phyloP scores from a whole-genome alignment of 2,329 filamentous ascomycete species.

The Epichloe glyceriae region DNA sequence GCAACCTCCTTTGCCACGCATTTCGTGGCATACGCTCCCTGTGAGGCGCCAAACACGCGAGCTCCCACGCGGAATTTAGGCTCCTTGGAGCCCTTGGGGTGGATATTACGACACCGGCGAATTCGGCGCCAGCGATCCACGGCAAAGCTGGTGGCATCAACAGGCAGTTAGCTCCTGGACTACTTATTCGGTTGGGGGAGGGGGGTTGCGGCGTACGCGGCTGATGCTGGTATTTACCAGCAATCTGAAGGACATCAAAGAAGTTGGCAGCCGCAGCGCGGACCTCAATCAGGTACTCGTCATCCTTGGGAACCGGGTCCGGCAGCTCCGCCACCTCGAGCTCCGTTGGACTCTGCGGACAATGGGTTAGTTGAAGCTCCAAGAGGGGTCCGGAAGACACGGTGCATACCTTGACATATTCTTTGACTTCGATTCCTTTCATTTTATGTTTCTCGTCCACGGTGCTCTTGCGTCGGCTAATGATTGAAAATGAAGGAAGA shows the following conservation, averaged over 20 bases:
- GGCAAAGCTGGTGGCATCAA: constrained; percentile 45
- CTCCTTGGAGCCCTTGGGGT: constrained; percentile 37
- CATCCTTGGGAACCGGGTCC: constrained; percentile 54
- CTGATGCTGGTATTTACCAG: constrained; percentile 90
- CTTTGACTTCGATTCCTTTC: constrained; percentile 5
- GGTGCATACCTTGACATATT: constrained; percentile 6
- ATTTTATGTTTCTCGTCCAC: not conserved
- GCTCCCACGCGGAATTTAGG: constrained; percentile 64
- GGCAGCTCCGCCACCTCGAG: constrained; percentile 64
- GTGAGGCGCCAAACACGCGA: constrained; percentile 72
- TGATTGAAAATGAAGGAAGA: not conserved
- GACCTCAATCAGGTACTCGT: constrained; percentile 79
- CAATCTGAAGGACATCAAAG: constrained; percentile 91
- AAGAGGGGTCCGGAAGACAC: not conserved
- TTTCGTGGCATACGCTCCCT: constrained; percentile 76
- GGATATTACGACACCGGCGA: constrained; percentile 64
- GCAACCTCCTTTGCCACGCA: constrained; percentile 52
- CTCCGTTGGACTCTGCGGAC: constrained; percentile 56
- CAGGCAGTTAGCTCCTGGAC: not conserved
- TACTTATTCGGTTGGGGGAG: not conserved
- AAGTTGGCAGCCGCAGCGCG: constrained; percentile 87
- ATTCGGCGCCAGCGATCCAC: constrained; percentile 80
- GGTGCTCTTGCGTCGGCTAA: not conserved
- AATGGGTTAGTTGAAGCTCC: not conserved
- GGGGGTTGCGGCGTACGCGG: constrained; percentile 37